Base-by-base conservation (phyloP, 352 stramenopile species). In the Pythium insidiosum region DNA sequence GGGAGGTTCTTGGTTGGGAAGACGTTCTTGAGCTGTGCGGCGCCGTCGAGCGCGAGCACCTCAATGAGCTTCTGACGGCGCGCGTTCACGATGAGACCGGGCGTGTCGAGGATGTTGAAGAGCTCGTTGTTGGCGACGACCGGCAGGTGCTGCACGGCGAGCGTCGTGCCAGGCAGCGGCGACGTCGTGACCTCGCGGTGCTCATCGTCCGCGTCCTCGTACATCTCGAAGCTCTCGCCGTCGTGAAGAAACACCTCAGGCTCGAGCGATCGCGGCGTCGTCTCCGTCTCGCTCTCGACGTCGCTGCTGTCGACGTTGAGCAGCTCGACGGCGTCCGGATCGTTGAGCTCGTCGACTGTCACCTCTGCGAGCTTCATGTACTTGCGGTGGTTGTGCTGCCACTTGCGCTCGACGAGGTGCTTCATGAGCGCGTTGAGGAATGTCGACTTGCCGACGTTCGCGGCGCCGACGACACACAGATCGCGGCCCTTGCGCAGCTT, bases 381-480 rank as follows among this genome's bases (percentile, higher is more conserved):
- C 59, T 87, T 87, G 63, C 76, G 73, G 47, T 89, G 76, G 61
- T 89, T 89, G 54, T 89, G 76, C 49, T 87, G 69, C 76, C 76
- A 89, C 61, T 89, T 89, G 53, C 74, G 73, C 28, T 86, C 72
- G 25, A 79, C 61, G n/a, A 92, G 42, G 33, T 74, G 76, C 39
- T 84, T 73, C 54, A 97, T 69, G 42, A 96, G 77, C 35, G 83
- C 80, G 64, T 97, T 97, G 20, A 97, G 63, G 50, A 97, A 96
- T 36, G 84, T 95, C 42, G 72, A 92, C 60, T 97, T 97, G 50
- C 88, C 88, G 6, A 94, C 88, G 55, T 97, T 97, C 15, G 87
- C 88, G 6, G 87, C 83, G 25, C 88, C 88, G 3, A 97, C 74
- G 0, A 97, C 83, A 60, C 92, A 96, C 20, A 97, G 67, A 50